Evolutionary conservation across 2,329 filamentous ascomycete species (phyloP).

Genomic region (Arthrobotrys entomopaga): DNA sequence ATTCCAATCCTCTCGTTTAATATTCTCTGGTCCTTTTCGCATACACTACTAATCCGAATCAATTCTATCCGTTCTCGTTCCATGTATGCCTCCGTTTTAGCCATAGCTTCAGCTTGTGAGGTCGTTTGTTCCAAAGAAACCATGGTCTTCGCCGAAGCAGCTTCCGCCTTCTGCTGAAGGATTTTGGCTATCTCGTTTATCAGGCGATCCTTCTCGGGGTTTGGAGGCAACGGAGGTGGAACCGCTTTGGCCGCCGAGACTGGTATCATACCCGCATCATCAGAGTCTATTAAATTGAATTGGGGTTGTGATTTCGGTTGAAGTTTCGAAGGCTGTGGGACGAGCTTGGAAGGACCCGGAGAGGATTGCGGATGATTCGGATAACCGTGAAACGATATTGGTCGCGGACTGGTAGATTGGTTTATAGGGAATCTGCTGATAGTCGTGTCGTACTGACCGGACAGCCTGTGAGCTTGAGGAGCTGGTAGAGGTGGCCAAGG

Average conservation of each 20-base stretch:
- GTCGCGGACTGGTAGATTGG: slow-evolving; percentile 34
- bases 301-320: slow-evolving; percentile 64
- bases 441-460: slow-evolving; percentile 28
- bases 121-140: slow-evolving; percentile 78
- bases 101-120: slow-evolving; percentile 82
- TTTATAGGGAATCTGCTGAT: slow-evolving; percentile 21
- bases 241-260: slow-evolving; percentile 62
- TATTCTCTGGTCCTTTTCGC: slow-evolving; percentile 80
- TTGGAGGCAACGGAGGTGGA: slow-evolving; percentile 89
- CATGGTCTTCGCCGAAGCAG: slow-evolving; percentile 76
- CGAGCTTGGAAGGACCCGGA: slow-evolving; percentile 26
- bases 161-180: slow-evolving; percentile 75
- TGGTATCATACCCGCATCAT: slow-evolving; percentile 32
- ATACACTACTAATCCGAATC: slow-evolving; percentile 74
- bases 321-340: slow-evolving; percentile 64
- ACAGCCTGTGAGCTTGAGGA: slow-evolving; percentile 33
- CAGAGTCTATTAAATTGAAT: slow-evolving; percentile 67
- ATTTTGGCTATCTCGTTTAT: slow-evolving; percentile 78
- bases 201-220: slow-evolving; percentile 92
- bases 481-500: slow-evolving; percentile 59
- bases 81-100: slow-evolving; percentile 74
- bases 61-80: slow-evolving; percentile 79
- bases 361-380: slow-evolving; percentile 54
- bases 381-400: slow-evolving; percentile 59
- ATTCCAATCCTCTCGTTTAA: slow-evolving; percentile 79